These are phyloP conservation scores for Aotearoamyces nothofagi DNA, from an alignment of 2,329 filamentous ascomycete species.

Conservation along the genomic window DNA sequence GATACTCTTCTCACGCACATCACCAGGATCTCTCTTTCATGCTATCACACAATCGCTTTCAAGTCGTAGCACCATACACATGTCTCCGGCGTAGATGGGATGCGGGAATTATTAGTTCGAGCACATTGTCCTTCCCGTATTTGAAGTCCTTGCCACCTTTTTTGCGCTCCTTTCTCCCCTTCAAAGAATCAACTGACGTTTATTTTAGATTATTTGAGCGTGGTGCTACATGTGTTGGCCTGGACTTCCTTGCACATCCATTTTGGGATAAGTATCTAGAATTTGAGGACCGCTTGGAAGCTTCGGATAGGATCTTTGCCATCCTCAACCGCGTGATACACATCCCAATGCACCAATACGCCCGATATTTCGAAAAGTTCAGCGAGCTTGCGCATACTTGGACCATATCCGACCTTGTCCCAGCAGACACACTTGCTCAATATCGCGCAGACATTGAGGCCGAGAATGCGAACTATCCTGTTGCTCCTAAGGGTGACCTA, in stretches of 20 bases:
- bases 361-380: constrained; percentile 86
- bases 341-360: constrained; percentile 92
- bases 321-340: constrained; percentile 72
- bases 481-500: constrained; percentile 45
- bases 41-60: constrained; percentile 29
- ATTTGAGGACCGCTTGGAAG: constrained; percentile 83
- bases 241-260: constrained; percentile 87
- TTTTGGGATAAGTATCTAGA: constrained; percentile 99
- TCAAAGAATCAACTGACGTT: constrained; percentile 3
- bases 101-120: constrained; percentile 33
- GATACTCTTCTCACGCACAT: constrained; percentile 49
- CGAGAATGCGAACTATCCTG: constrained; percentile 38
- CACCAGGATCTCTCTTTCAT: constrained; percentile 43
- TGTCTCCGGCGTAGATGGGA: constrained; percentile 25
- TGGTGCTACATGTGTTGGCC: constrained; percentile 66
- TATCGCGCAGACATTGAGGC: constrained; percentile 59
- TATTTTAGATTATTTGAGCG: constrained; percentile 73
- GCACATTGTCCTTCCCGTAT: constrained; percentile 44
- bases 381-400: constrained; percentile 58
- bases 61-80: constrained; percentile 21
- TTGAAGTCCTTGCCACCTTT: constrained; percentile 34
- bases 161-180: constrained; percentile 12
- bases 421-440: constrained; percentile 49
- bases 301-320: constrained; percentile 69
- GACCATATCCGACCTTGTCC: constrained; percentile 58